A percentile compares a stretch with the other conserved stretches of the same genome.
Evolutionary conservation across 164 flowering plant species (phyloP).

Genomic region (Vitis amurensis): DNA sequence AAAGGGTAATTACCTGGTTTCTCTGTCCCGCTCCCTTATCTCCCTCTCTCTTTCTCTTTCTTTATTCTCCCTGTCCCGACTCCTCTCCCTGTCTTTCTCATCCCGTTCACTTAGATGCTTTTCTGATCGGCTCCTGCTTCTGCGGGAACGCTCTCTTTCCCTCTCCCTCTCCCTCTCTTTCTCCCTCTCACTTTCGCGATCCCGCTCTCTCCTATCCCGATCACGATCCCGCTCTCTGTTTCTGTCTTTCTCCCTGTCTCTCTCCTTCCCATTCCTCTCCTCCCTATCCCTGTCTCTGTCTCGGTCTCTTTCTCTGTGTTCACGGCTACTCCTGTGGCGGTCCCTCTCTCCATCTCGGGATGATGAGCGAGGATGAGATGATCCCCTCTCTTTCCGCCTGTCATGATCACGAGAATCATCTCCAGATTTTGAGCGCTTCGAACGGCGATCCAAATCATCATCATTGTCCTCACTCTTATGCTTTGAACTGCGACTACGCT

Average conservation of each 20-base stretch:
- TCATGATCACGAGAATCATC: constrained; percentile 46
- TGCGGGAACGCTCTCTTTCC: constrained; percentile 56
- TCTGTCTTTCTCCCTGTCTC: constrained; percentile 35
- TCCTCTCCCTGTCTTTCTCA: constrained; percentile 41
- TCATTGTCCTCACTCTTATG: constrained; percentile 39
- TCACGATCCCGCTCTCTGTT: constrained; percentile 27
- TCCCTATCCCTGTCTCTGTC: constrained; percentile 35
- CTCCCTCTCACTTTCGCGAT: constrained; percentile 26
- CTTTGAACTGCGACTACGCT: constrained; percentile 46
- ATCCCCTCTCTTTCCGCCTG: constrained; percentile 40
- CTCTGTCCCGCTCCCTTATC: constrained; percentile 49
- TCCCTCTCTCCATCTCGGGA: constrained; percentile 58
- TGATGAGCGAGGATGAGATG: constrained; percentile 40
- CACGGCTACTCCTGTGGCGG: constrained; percentile 53
- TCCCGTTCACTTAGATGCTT: constrained; percentile 47
- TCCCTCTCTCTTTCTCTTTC: constrained; percentile 56
- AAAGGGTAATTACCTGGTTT: constrained; percentile 54
- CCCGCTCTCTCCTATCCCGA: constrained; percentile 28
- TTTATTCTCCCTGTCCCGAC: constrained; percentile 32
- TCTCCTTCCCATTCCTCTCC: constrained; percentile 41
- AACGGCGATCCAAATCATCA: constrained; percentile 34
- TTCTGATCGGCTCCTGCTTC: constrained; percentile 69
- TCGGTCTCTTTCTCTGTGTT: constrained; percentile 34
- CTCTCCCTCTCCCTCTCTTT: constrained; percentile 43
- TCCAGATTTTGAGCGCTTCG: constrained; percentile 44